Conservation (phyloP, 1,284 basidiomycete genomes). For the Paramarasmius palmivorus region DNA sequence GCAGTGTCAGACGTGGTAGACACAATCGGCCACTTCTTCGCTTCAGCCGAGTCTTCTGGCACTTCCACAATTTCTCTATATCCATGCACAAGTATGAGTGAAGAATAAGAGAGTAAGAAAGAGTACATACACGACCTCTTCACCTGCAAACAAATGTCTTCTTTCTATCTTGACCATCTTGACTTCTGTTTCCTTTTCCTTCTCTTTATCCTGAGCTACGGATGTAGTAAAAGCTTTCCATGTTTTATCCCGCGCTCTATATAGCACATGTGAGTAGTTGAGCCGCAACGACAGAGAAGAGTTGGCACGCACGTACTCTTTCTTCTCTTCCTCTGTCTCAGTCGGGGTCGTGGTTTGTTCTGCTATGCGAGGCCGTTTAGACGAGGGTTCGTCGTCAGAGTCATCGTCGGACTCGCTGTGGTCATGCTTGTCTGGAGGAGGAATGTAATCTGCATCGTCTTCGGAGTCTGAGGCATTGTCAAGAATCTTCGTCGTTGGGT, state of each 20-base stretch:
- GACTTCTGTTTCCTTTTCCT: slow-evolving; percentile 18
- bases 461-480: slow-evolving; percentile 52
- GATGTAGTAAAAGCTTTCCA: slow-evolving; percentile 67
- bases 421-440: slow-evolving; percentile 41
- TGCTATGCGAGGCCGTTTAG: slow-evolving; percentile 26
- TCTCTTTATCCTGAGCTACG: slow-evolving; percentile 24
- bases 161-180: slow-evolving; percentile 66
- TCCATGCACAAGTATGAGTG: slow-evolving; percentile 22
- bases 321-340: slow-evolving; percentile 37
- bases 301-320: slow-evolving; percentile 36
- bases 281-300: background rate
- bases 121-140: slow-evolving; percentile 62
- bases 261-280: background rate
- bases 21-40: slow-evolving; percentile 71
- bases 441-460: slow-evolving; percentile 68
- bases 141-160: slow-evolving; percentile 71
- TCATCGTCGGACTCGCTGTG: slow-evolving; percentile 26
- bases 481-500: background rate
- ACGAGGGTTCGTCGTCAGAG: slow-evolving; percentile 33
- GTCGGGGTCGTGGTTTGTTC: slow-evolving; percentile 21
- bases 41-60: slow-evolving; percentile 67
- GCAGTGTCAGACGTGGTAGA: slow-evolving; percentile 29
- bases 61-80: slow-evolving; percentile 73
- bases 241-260: slow-evolving; percentile 49
- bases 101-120: slow-evolving; percentile 3